phyloP scores from a whole-genome alignment of 2,329 filamentous ascomycete species.

The Colletotrichum liriopes region DNA sequence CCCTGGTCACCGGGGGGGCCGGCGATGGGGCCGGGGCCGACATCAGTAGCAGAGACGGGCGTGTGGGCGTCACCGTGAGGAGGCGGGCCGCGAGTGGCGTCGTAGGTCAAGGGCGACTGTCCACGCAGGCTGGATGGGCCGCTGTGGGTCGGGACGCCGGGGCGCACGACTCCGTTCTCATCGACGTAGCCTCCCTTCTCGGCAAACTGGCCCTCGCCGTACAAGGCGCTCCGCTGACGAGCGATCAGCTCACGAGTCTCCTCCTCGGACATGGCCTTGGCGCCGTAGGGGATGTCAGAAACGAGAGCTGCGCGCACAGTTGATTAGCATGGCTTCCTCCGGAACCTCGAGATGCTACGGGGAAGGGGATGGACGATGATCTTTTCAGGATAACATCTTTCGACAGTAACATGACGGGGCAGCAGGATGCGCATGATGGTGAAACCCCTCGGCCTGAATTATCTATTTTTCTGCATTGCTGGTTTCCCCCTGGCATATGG shows the following conservation, averaged over 20 bases:
- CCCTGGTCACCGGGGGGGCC: constrained; percentile 67
- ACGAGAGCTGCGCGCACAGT: constrained; percentile 41
- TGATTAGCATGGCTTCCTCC: constrained; percentile 42
- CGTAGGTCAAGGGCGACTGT: constrained; percentile 84
- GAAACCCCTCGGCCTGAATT: constrained; percentile 45
- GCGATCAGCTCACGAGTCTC: constrained; percentile 96
- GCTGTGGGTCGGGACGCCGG: constrained; percentile 77
- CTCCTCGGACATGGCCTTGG: constrained; percentile 94
- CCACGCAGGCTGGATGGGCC: constrained; percentile 78
- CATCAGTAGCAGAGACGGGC: constrained; percentile 59
- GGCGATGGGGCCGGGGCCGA: constrained; percentile 59
- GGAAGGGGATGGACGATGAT: constrained; percentile 37
- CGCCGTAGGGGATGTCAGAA: constrained; percentile 53
- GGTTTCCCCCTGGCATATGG: constrained; percentile 54
- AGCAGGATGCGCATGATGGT: constrained; percentile 42
- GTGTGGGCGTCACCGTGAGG: constrained; percentile 67
- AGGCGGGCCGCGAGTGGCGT: constrained; percentile 61
- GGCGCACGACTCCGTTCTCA: constrained; percentile 75
- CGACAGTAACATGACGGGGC: constrained; percentile 44
- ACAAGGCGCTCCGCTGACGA: constrained; percentile 94
- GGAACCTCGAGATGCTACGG: constrained; percentile 39
- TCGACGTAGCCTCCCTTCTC: constrained; percentile 78
- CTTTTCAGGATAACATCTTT: constrained; percentile 42
- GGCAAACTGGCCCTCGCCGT: constrained; percentile 82
- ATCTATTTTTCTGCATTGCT: constrained; percentile 57